Percentiles rank a stretch among this genome's conserved stretches.
Evolutionary conservation across 768 basidiomycete genomes (phyloP).

Genomic region (Omphalotus guepiniiformis): DNA sequence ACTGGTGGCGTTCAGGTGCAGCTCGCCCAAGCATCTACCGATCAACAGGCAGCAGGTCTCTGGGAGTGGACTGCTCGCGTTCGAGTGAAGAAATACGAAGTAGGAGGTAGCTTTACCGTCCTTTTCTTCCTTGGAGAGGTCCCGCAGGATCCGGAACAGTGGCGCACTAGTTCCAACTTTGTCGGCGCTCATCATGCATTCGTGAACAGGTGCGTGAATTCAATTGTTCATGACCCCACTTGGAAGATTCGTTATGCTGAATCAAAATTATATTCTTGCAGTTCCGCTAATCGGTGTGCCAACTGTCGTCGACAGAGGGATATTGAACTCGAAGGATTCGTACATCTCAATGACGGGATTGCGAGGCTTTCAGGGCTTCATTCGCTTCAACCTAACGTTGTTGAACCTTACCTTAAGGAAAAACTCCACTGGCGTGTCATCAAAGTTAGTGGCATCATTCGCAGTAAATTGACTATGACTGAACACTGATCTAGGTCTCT

Average conservation of each 20-base stretch:
- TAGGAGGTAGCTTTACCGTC: slow-evolving; percentile 40
- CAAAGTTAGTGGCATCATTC: slow-evolving; percentile 25
- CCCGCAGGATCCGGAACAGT: slow-evolving; percentile 31
- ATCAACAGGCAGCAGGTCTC: slow-evolving; percentile 5
- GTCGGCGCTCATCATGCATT: slow-evolving; percentile 44
- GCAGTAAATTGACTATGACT: not conserved
- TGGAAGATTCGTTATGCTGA: not conserved
- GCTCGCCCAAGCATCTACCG: not conserved
- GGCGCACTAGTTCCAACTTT: slow-evolving; percentile 30
- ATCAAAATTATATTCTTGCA: slow-evolving; percentile 13
- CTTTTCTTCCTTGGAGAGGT: slow-evolving; percentile 43
- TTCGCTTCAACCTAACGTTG: slow-evolving; percentile 33
- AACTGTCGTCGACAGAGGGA: slow-evolving; percentile 33
- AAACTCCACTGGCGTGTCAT: slow-evolving; percentile 39
- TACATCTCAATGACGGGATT: slow-evolving; percentile 37
- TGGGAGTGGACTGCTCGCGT: slow-evolving; percentile 43
- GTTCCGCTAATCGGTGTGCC: slow-evolving; percentile 27
- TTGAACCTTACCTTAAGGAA: slow-evolving; percentile 36
- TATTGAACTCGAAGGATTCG: slow-evolving; percentile 37
- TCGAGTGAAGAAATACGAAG: slow-evolving; percentile 37
- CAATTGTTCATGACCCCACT: too few species aligned
- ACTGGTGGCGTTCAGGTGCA: not conserved
- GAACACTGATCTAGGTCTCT: slow-evolving; percentile 2
- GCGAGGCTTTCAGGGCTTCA: slow-evolving; percentile 21
- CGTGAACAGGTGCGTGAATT: slow-evolving; percentile 24